These are phyloP conservation scores for Mycena sp. DNA, from an alignment of 1,284 basidiomycete genomes.

Conservation along the genomic window DNA sequence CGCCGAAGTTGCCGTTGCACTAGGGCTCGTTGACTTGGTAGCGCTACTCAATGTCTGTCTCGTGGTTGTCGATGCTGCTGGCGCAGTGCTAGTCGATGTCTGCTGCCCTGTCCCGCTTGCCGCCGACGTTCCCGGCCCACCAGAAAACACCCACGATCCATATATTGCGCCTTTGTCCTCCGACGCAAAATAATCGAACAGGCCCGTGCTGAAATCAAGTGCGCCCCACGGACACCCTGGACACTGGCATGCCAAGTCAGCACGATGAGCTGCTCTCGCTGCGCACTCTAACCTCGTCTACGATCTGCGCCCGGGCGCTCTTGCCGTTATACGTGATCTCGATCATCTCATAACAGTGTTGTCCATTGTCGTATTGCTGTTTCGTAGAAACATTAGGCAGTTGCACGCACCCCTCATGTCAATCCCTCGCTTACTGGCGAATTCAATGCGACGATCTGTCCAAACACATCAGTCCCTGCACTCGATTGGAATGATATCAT, in stretches of 20 bases:
- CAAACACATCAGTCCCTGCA: background rate
- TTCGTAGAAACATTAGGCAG: conserved; percentile 16
- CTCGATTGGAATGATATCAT: background rate
- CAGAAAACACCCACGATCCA: conserved; percentile 64
- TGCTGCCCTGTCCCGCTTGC: conserved; percentile 27
- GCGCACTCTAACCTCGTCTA: conserved; percentile 64
- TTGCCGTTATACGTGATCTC: conserved; percentile 74
- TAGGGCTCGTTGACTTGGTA: background rate
- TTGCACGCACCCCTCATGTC: background rate
- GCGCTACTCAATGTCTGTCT: conserved; percentile 22
- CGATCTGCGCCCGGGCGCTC: conserved; percentile 68
- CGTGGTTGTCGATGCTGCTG: conserved; percentile 34
- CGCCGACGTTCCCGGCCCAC: too few relatives aligned
- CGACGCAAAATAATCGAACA: conserved; percentile 68
- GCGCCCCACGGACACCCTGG: conserved; percentile 71
- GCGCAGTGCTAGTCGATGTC: too few relatives aligned
- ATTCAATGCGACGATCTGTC: conserved; percentile 57
- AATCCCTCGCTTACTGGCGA: conserved; percentile 40
- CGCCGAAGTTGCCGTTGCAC: background rate
- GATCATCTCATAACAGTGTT: conserved; percentile 72
- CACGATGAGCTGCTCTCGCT: background rate
- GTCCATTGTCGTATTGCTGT: conserved; percentile 62
- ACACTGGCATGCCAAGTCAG: conserved; percentile 53
- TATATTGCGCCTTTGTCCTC: conserved; percentile 59
- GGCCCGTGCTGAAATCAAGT: conserved; percentile 77